phyloP scores from a whole-genome alignment of 2,329 filamentous ascomycete genomes.

The Ceratocystis alfenasii region DNA sequence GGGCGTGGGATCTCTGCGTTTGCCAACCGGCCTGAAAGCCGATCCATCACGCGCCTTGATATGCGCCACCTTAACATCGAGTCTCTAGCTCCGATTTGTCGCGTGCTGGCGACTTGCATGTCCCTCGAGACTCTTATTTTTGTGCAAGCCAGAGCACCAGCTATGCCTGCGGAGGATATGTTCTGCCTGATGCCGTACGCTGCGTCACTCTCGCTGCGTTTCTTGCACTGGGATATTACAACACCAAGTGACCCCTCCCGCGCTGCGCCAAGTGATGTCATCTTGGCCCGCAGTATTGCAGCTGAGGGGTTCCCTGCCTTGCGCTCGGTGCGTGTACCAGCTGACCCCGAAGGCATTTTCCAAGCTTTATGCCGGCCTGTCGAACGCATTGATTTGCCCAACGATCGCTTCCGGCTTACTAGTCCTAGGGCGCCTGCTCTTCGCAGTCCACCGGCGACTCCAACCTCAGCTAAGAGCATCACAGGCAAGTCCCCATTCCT shows the following conservation, averaged over 20 bases:
- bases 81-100: slow-evolving; percentile 44
- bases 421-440: slow-evolving; percentile 22
- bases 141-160: slow-evolving; percentile 43
- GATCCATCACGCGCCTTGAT: slow-evolving; percentile 38
- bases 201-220: slow-evolving; percentile 41
- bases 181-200: slow-evolving; percentile 54
- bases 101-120: slow-evolving; percentile 46
- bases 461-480: slow-evolving; percentile 15
- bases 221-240: slow-evolving; percentile 55
- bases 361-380: slow-evolving; percentile 56
- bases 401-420: slow-evolving; percentile 35
- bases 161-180: slow-evolving; percentile 43
- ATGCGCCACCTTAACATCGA: slow-evolving; percentile 46
- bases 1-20: slow-evolving; percentile 45
- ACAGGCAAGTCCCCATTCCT: slow-evolving; percentile 19
- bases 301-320: slow-evolving; percentile 52
- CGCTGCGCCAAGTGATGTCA: slow-evolving; percentile 40
- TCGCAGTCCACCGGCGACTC: slow-evolving; percentile 22
- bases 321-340: slow-evolving; percentile 48
- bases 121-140: slow-evolving; percentile 40
- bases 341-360: slow-evolving; percentile 56
- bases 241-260: slow-evolving; percentile 35
- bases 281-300: slow-evolving; percentile 52
- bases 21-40: slow-evolving; percentile 38
- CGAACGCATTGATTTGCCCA: slow-evolving; percentile 41